Conservation (phyloP, 106 monocot species). For the Dendrobium officinale region DNA sequence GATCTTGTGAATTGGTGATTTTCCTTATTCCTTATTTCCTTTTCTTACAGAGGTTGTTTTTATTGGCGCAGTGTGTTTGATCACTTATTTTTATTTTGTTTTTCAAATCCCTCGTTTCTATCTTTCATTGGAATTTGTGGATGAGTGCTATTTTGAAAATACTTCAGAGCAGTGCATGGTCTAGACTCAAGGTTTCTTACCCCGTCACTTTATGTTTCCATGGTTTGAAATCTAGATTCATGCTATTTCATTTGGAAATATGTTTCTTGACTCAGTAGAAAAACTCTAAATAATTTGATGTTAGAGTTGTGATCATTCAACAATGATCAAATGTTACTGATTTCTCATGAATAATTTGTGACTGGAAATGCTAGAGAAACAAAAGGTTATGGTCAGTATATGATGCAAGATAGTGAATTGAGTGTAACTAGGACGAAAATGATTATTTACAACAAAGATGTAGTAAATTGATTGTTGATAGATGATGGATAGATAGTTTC, state of each 20-base stretch:
- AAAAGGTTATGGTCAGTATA: neutral
- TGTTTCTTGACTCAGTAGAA: neutral
- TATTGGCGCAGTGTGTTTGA: neutral
- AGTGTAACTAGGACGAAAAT: neutral
- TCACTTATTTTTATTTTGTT: neutral
- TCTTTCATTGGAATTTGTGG: neutral
- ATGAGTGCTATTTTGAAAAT: neutral
- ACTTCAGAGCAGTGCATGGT: neutral
- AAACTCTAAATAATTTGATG: neutral
- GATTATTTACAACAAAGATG: neutral
- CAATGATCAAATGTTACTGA: neutral
- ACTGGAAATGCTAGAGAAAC: neutral
- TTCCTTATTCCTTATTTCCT: neutral
- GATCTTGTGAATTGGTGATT: neutral
- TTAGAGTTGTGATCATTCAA: neutral
- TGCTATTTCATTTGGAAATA: neutral
- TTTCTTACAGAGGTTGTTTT: neutral
- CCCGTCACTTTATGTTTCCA: neutral
- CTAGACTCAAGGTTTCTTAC: neutral
- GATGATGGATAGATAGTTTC: neutral
- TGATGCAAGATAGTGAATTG: neutral
- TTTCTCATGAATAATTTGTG: neutral
- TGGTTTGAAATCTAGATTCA: neutral
- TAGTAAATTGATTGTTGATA: neutral
- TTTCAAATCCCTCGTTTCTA: neutral